phyloP scores from a whole-genome alignment of 257 asterid genomes.

The Scutellaria baicalensis region DNA sequence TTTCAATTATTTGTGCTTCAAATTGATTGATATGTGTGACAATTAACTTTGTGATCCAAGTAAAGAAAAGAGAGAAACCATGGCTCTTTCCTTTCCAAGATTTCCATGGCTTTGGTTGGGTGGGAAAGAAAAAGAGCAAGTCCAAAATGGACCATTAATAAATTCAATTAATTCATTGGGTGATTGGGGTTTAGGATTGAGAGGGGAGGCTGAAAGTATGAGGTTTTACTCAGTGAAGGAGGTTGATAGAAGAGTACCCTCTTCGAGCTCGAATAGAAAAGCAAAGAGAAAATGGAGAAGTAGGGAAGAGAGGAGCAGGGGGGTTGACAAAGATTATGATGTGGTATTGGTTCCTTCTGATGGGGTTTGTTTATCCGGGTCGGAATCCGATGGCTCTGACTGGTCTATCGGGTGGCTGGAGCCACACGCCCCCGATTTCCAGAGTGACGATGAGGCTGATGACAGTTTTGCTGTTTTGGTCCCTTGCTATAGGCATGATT shows the following conservation, averaged over 20 bases:
- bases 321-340: conserved; percentile 69
- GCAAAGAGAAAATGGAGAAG: conserved; percentile 77
- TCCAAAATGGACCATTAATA: conserved; percentile 42
- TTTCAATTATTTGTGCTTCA: conserved; percentile 9
- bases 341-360: conserved; percentile 90
- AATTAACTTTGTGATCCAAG: background rate
- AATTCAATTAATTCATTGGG: conserved; percentile 58
- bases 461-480: conserved; percentile 88
- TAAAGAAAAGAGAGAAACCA: background rate
- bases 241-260: conserved; percentile 35
- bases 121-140: conserved; percentile 70
- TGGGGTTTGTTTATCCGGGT: conserved; percentile 80
- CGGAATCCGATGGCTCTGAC: conserved; percentile 94
- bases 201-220: conserved; percentile 57
- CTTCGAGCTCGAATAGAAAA: conserved; percentile 58
- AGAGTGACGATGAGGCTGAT: conserved; percentile 62
- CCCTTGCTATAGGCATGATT: conserved; percentile 82
- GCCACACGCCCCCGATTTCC: conserved; percentile 85
- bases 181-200: conserved; percentile 76
- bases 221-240: conserved; percentile 52
- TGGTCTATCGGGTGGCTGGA: conserved; percentile 99
- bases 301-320: conserved; percentile 71
- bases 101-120: conserved; percentile 77
- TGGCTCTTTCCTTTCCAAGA: conserved; percentile 64
- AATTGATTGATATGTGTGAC: conserved; percentile 7